Conservation (phyloP, 2,329 filamentous ascomycete genomes). For the Sporothrix globosa region DNA sequence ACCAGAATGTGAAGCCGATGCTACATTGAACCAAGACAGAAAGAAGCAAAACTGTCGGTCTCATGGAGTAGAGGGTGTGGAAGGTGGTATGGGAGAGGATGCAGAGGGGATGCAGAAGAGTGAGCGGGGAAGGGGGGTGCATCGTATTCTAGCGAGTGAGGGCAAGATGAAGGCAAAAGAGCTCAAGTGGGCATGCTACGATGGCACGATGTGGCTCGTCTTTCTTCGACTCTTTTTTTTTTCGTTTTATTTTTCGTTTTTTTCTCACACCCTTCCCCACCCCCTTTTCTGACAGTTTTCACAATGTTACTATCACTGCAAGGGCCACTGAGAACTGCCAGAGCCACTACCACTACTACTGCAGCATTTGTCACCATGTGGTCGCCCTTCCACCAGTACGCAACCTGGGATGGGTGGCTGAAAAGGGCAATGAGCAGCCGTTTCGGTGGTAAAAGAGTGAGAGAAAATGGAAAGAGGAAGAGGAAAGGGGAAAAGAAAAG, state of each 20-base stretch:
- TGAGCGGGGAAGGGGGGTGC: neutral
- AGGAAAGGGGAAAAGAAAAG: no score
- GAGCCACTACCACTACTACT: slow-evolving; percentile 9
- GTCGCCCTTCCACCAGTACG: neutral
- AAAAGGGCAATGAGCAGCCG: slow-evolving; percentile 19
- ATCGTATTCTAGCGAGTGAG: slow-evolving; percentile 17
- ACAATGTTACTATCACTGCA: neutral
- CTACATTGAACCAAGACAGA: neutral
- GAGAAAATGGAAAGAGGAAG: neutral
- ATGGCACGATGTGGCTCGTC: neutral
- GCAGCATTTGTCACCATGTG: neutral
- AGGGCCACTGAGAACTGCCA: neutral
- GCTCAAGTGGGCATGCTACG: neutral
- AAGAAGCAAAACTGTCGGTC: neutral
- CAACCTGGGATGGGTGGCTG: neutral
- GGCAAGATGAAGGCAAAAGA: neutral
- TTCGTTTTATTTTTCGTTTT: neutral
- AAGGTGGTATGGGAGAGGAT: neutral
- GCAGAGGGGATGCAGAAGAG: neutral
- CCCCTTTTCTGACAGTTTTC: slow-evolving; percentile 6
- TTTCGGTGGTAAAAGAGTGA: neutral
- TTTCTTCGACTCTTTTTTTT: no score
- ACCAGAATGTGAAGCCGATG: neutral
- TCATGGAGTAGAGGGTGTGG: slow-evolving; percentile 9
- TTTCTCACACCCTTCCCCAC: neutral